Evolutionary conservation across 2,329 filamentous ascomycete species (phyloP).

Genomic region (Arthrinium phaeospermum): DNA sequence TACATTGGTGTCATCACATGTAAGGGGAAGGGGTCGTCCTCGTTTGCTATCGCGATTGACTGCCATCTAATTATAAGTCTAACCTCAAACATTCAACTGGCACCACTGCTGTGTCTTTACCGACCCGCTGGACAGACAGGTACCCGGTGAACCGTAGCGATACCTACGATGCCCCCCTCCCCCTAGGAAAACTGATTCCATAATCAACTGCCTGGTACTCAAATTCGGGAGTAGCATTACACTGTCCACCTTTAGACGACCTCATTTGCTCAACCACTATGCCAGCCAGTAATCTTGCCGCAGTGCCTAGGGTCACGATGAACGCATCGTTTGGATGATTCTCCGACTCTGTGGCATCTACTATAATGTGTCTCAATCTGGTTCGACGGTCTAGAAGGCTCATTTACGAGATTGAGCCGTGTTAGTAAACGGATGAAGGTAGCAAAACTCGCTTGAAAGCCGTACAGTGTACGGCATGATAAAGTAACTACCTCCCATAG

Average conservation of each 20-base stretch:
- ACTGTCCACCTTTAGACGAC: background rate
- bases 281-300: background rate
- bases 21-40: background rate
- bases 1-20: no score
- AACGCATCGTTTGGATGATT: background rate
- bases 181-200: background rate
- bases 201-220: background rate
- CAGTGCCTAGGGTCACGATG: background rate
- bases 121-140: background rate
- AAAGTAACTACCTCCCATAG: background rate
- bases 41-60: background rate
- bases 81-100: background rate
- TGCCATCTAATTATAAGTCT: background rate
- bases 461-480: background rate
- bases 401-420: background rate
- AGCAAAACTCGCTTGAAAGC: background rate
- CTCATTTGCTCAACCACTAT: background rate
- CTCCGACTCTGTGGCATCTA: background rate
- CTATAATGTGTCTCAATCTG: background rate
- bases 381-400: background rate
- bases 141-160: background rate
- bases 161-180: no score
- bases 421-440: background rate
- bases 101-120: background rate
- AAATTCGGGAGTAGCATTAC: background rate